These are phyloP conservation scores for Colletotrichum paranaense DNA, from an alignment of 2,329 filamentous ascomycete species.

Conservation along the genomic window DNA sequence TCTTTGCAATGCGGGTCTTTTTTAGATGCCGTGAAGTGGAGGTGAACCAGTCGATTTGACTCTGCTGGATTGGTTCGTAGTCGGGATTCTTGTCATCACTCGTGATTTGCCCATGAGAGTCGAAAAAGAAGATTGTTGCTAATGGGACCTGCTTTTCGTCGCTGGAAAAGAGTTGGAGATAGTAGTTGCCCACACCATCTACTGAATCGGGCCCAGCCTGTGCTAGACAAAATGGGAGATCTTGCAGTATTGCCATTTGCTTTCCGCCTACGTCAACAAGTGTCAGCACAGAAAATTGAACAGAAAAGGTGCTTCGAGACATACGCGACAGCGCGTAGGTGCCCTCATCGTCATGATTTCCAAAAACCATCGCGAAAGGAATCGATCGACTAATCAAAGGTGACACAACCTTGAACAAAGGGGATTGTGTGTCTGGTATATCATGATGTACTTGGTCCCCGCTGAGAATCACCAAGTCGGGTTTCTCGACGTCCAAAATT, in stretches of 20 bases:
- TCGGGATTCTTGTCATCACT: background rate
- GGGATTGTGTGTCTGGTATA: background rate
- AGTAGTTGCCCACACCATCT: background rate
- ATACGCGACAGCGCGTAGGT: background rate
- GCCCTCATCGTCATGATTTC: background rate
- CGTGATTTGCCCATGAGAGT: background rate
- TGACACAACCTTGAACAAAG: background rate
- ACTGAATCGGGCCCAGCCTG: background rate
- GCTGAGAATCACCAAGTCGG: background rate
- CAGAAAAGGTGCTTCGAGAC: background rate
- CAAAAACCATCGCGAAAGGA: background rate
- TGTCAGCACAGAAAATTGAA: background rate
- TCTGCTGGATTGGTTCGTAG: slow-evolving; percentile 32
- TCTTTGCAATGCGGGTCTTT: slow-evolving; percentile 36
- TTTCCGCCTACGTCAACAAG: background rate
- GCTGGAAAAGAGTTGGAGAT: background rate
- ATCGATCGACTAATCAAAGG: background rate
- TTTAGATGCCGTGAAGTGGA: slow-evolving; percentile 34
- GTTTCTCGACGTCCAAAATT: background rate
- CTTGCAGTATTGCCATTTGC: background rate
- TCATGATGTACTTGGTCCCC: background rate
- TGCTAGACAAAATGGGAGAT: background rate
- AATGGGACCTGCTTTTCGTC: background rate
- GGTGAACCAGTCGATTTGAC: slow-evolving; percentile 46
- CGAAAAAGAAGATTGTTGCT: background rate